Conservation (phyloP, 495 filamentous ascomycete genomes). For the Penicillium psychrofluorescens region DNA sequence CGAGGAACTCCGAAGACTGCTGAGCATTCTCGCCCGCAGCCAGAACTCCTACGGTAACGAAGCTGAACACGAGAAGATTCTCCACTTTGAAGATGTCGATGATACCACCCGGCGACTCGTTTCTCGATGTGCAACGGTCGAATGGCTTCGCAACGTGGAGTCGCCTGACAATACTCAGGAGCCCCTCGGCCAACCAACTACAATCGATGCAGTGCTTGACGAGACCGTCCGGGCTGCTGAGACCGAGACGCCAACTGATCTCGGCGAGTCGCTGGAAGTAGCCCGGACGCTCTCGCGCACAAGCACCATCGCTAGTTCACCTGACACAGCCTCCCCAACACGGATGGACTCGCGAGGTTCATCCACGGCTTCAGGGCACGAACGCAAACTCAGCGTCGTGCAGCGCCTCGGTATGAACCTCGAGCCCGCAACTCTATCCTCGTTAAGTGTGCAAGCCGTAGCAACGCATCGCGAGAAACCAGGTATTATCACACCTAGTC, state of each 20-base stretch:
- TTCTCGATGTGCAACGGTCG: slow-evolving; percentile 70
- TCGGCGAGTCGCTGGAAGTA: slow-evolving; percentile 18
- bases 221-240: slow-evolving; percentile 4
- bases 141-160: slow-evolving; percentile 59
- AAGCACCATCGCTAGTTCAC: slow-evolving; percentile 28
- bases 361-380: slow-evolving; percentile 12
- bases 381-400: slow-evolving; percentile 17
- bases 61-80: slow-evolving; percentile 39
- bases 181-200: slow-evolving; percentile 2
- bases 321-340: slow-evolving; percentile 23
- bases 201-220: slow-evolving; percentile 19
- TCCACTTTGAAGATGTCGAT: slow-evolving; percentile 86
- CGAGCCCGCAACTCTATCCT: slow-evolving; percentile 37
- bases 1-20: slow-evolving; percentile 69
- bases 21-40: slow-evolving; percentile 54
- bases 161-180: slow-evolving; percentile 4
- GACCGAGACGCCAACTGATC: slow-evolving; percentile 16
- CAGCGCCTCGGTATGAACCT: slow-evolving; percentile 40
- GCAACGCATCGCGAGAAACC: slow-evolving; percentile 77
- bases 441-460: slow-evolving; percentile 67
- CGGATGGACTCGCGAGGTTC: slow-evolving; percentile 19
- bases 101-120: slow-evolving; percentile 84
- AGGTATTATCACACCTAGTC: slow-evolving; percentile 76
- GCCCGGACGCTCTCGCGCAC: slow-evolving; percentile 34
- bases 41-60: slow-evolving; percentile 28